phyloP scores from a whole-genome alignment of 2,329 filamentous ascomycete species.

The Aureobasidium namibiae region DNA sequence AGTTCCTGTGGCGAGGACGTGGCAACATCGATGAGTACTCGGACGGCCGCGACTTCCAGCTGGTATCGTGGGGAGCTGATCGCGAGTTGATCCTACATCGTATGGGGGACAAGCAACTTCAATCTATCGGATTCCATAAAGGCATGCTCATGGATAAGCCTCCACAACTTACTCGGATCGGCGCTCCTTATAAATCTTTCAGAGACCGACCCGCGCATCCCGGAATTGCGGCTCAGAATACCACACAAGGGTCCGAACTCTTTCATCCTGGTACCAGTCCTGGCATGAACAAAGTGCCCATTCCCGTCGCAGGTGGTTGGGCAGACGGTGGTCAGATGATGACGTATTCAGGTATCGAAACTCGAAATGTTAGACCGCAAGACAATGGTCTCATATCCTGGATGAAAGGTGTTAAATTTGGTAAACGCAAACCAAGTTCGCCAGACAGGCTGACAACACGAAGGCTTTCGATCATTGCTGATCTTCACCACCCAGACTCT shows the following conservation, averaged over 20 bases:
- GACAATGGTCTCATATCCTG: slow-evolving; percentile 49
- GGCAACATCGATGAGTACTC: slow-evolving; percentile 57
- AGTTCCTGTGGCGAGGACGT: slow-evolving; percentile 81
- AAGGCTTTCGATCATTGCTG: slow-evolving; percentile 13
- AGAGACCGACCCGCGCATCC: slow-evolving; percentile 42
- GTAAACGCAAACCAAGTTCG: slow-evolving; percentile 26
- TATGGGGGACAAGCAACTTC: slow-evolving; percentile 56
- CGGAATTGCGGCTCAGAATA: neutral
- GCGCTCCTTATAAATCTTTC: slow-evolving; percentile 78
- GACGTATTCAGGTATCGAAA: slow-evolving; percentile 40
- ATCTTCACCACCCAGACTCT: neutral
- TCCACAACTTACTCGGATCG: slow-evolving; percentile 60
- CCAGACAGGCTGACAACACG: slow-evolving; percentile 11
- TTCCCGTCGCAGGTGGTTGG: slow-evolving; percentile 14
- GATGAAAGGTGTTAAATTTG: slow-evolving; percentile 59
- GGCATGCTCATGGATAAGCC: slow-evolving; percentile 57
- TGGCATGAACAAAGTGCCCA: slow-evolving; percentile 19
- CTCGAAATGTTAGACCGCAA: slow-evolving; percentile 31
- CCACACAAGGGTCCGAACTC: neutral
- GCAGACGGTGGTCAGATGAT: slow-evolving; percentile 39
- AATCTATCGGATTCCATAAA: slow-evolving; percentile 64
- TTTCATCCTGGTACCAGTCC: slow-evolving; percentile 5
- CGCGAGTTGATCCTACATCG: slow-evolving; percentile 72
- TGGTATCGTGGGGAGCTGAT: slow-evolving; percentile 89
- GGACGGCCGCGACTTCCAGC: slow-evolving; percentile 81